Base-by-base conservation (phyloP, 2,329 filamentous ascomycete species). In the Zasmidium cellare region DNA sequence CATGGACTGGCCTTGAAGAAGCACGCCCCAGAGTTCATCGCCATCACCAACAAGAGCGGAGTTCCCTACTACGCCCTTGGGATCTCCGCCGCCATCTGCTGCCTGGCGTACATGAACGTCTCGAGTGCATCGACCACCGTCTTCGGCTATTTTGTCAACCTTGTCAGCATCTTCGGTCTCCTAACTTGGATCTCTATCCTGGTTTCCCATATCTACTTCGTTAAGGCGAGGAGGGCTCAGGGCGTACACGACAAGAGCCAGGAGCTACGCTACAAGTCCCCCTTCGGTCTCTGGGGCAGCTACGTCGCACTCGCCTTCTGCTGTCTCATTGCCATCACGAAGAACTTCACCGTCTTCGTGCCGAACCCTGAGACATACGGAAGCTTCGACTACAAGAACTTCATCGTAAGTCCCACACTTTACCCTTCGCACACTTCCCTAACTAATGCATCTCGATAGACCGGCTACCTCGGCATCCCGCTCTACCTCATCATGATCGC, bases 341-440 rank as follows among this genome's bases (percentile, higher is more conserved):
- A 94, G 82, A 92, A 91, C 80, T 94, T 86, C 75, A 80, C 84
- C 56, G 87, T 88, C 58, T 94, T 94, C 74, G 79, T 84, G 2
- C 74, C 72, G 58, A 73, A 67, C 45, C 45, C 55, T 28, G 61
- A 72, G 66, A 69, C 77, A 65, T 79, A 80, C 56, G 80, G 80
- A 53, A 78, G 78, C 51, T 90, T 90, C 64, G 84, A 89, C 73
- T 89, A 89, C 79, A 86, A 88, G 78, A 87, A 83, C 67, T 92
- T 92, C 75, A 84, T 92, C 72, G 65, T 67, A 47, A 64, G 64
- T 58, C 19, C 2, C 0, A n/a, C n/a, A n/a, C n/a, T n/a, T n/a
- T n/a, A n/a, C n/a, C n/a, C n/a, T n/a, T n/a, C n/a, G n/a, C n/a
- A n/a, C n/a, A n/a, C n/a, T n/a, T n/a, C n/a, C n/a, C n/a, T n/a